Conservation (phyloP, 1,284 basidiomycete species). For the Austroboletus rostrupii region DNA sequence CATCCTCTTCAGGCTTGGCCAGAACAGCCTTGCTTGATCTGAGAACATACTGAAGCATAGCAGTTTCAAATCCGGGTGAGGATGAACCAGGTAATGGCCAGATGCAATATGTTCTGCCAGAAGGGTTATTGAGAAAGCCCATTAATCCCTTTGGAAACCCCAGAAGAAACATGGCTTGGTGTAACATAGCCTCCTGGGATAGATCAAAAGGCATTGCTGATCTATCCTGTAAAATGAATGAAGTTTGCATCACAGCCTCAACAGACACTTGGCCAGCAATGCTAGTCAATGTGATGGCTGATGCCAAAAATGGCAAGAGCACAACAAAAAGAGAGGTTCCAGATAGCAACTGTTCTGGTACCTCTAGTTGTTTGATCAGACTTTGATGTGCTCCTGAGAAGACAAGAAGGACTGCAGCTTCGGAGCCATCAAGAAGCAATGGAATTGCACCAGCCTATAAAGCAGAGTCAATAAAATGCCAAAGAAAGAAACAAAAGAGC, state of each 20-base stretch:
- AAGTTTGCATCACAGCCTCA: conserved; percentile 9
- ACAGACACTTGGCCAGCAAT: conserved; percentile 18
- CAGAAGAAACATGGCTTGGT: conserved; percentile 24
- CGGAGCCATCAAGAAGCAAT: conserved; percentile 41
- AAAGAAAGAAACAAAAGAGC: conserved; percentile 11
- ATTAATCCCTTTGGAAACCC: conserved; percentile 25
- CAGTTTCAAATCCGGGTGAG: conserved; percentile 40
- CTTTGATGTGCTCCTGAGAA: conserved; percentile 33
- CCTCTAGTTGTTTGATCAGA: conserved; percentile 28
- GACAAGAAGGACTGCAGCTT: conserved; percentile 42
- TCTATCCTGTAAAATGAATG: not conserved
- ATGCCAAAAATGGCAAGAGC: conserved; percentile 26
- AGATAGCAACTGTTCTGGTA: conserved; percentile 25
- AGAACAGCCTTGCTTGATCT: conserved; percentile 37
- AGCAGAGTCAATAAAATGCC: conserved; percentile 1
- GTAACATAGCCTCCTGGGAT: conserved; percentile 10
- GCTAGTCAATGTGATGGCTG: conserved; percentile 8
- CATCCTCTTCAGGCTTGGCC: conserved; percentile 38
- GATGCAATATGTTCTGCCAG: conserved; percentile 34
- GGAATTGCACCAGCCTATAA: conserved; percentile 50
- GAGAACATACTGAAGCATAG: conserved; percentile 42
- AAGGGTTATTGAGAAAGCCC: conserved; percentile 23
- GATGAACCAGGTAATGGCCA: conserved; percentile 32
- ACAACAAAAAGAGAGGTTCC: conserved; percentile 22
- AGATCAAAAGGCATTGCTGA: not conserved